A percentile compares a stretch with the other conserved stretches of the same genome.
Evolutionary conservation across 1,284 basidiomycete genomes (phyloP).

Genomic region (Apiotrichum mycotoxinovorans): DNA sequence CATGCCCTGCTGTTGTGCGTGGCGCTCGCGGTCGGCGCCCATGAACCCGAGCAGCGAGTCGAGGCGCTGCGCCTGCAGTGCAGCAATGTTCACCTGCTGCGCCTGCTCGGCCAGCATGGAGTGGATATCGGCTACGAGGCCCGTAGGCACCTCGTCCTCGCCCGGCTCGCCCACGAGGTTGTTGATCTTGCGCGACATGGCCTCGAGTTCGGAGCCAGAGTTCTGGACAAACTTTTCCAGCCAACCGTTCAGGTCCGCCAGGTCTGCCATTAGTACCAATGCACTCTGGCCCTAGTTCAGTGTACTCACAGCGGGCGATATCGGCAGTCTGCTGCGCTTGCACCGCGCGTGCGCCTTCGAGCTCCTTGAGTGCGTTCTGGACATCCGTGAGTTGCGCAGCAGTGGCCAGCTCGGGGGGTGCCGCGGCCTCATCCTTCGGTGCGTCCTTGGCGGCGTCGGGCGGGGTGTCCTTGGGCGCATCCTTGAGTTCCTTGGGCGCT

Average conservation of each 20-base stretch:
- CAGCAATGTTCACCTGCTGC: slow-evolving; percentile 25
- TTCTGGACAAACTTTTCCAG: slow-evolving; percentile 73
- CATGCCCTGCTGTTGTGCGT: slow-evolving; percentile 46
- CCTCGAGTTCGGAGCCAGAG: slow-evolving; percentile 65
- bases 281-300: background rate
- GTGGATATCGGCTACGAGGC: slow-evolving; percentile 38
- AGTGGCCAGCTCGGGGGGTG: background rate
- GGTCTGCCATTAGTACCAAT: slow-evolving; percentile 27
- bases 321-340: slow-evolving; percentile 47
- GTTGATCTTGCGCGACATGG: slow-evolving; percentile 60
- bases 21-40: slow-evolving; percentile 39
- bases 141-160: slow-evolving; percentile 10
- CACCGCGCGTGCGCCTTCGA: slow-evolving; percentile 32
- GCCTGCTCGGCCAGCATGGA: slow-evolving; percentile 44
- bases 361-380: slow-evolving; percentile 30
- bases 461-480: background rate
- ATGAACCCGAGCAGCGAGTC: slow-evolving; percentile 42
- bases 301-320: slow-evolving; percentile 44
- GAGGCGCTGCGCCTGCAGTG: slow-evolving; percentile 33
- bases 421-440: background rate
- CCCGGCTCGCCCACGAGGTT: slow-evolving; percentile 56
- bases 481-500: background rate
- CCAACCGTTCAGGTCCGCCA: slow-evolving; percentile 58
- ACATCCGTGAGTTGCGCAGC: slow-evolving; percentile 34
- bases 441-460: background rate